A percentile compares a stretch with the other conserved stretches of the same genome.
phyloP scores from a whole-genome alignment of 192 early-diverging fungal species.

The Pilobolus umbonatus region DNA sequence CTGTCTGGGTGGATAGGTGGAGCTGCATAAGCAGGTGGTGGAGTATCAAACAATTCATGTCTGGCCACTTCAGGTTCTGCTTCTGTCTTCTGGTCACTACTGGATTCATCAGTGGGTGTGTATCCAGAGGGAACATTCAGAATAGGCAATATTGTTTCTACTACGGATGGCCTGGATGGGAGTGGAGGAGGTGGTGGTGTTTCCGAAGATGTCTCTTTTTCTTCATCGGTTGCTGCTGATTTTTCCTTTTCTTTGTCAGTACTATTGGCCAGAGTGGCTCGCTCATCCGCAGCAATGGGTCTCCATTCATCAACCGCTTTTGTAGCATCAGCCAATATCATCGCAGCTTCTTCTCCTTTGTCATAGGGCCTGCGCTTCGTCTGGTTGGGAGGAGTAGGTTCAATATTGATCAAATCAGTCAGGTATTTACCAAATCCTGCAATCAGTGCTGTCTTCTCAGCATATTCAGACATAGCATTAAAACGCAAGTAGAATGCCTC shows the following conservation, averaged over 20 bases:
- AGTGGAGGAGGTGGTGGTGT: conserved; percentile 1
- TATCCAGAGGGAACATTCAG: conserved; percentile 1
- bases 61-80: background rate
- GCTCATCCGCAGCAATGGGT: conserved; percentile 25
- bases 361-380: conserved; percentile 18
- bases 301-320: conserved; percentile 31
- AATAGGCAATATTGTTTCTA: background rate
- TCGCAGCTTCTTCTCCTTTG: conserved; percentile 21
- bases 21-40: conserved; percentile 7
- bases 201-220: background rate
- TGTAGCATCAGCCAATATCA: conserved; percentile 30
- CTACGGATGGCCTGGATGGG: background rate
- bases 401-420: conserved; percentile 28
- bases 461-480: conserved; percentile 33
- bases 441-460: conserved; percentile 32
- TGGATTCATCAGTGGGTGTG: background rate
- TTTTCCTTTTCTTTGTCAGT: background rate
- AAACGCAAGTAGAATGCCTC: conserved; percentile 40
- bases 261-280: conserved; percentile 27
- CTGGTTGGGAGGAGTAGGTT: conserved; percentile 22
- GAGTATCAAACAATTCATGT: conserved; percentile 8
- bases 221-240: too few relatives aligned
- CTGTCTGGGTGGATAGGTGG: background rate
- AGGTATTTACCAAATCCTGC: conserved; percentile 39
- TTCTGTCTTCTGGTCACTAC: conserved; percentile 6